Conservation (phyloP, 768 basidiomycete genomes). For the Boletus subparvulus region DNA sequence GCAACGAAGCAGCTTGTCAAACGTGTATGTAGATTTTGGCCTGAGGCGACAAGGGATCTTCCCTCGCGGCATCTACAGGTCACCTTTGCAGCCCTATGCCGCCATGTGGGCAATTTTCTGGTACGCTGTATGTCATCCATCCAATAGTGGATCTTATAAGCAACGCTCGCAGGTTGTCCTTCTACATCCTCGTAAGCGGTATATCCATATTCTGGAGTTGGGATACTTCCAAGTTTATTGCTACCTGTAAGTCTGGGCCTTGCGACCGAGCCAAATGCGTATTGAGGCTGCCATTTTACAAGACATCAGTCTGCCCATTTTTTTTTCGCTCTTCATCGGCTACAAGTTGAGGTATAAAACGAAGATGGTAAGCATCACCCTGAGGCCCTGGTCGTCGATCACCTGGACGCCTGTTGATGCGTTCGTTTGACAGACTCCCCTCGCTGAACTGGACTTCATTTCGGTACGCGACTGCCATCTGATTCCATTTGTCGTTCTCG, state of each 20-base stretch:
- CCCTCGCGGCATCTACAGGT: conserved; percentile 61
- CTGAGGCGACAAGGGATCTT: conserved; percentile 45
- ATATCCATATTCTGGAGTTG: conserved; percentile 65
- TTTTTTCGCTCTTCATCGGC: conserved; percentile 43
- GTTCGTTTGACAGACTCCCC: conserved; percentile 8
- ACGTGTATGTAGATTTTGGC: conserved; percentile 9
- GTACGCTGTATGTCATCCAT: conserved; percentile 41
- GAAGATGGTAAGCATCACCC: conserved; percentile 16
- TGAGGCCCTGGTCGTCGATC: background rate
- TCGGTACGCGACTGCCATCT: conserved; percentile 42
- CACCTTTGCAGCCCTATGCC: conserved; percentile 61
- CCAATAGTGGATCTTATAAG: background rate
- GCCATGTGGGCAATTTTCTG: conserved; percentile 71
- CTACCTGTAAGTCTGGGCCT: conserved; percentile 35
- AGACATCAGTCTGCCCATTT: conserved; percentile 43
- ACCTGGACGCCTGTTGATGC: background rate
- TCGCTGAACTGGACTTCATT: conserved; percentile 65
- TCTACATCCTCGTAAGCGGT: conserved; percentile 61
- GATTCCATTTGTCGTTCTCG: background rate
- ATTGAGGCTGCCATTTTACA: conserved; percentile 7
- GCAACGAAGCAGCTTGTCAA: conserved; percentile 34
- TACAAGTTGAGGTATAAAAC: conserved; percentile 39
- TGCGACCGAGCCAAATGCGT: background rate
- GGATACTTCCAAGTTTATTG: conserved; percentile 48
- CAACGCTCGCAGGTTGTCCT: conserved; percentile 16